Evolutionary conservation across 164 flowering plant species (phyloP).

Genomic region (Taxillus chinensis): DNA sequence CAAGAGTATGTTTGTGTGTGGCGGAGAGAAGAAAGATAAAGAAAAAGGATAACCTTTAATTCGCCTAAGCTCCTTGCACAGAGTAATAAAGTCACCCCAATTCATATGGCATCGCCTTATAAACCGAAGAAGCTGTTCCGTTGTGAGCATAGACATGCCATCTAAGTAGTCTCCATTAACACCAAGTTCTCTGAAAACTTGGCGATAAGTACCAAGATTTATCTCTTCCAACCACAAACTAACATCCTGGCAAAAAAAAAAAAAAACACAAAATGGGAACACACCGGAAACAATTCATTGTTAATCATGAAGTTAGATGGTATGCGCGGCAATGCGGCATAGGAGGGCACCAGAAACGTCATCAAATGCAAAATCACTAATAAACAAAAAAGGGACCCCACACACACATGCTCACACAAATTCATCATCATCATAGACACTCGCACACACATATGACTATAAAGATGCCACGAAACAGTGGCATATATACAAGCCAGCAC

Average conservation of each 20-base stretch:
- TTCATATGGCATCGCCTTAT: slow-evolving; percentile 96
- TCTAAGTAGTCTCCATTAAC: slow-evolving; percentile 94
- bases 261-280: neutral
- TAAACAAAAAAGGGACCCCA: too few relatives aligned
- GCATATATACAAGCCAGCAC: too few relatives aligned
- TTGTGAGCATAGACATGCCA: slow-evolving; percentile 92
- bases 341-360: too few relatives aligned
- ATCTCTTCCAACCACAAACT: slow-evolving; percentile 95
- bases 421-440: too few relatives aligned
- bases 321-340: too few relatives aligned
- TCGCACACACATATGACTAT: too few relatives aligned
- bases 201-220: slow-evolving; percentile 81
- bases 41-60: slow-evolving; percentile 55
- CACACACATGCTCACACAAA: too few relatives aligned
- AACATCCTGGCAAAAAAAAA: slow-evolving; percentile 54
- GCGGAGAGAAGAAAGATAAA: neutral
- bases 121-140: slow-evolving; percentile 92
- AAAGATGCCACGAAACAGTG: too few relatives aligned
- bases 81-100: slow-evolving; percentile 97
- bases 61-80: slow-evolving; percentile 96
- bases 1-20: too few relatives aligned
- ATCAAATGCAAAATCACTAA: too few relatives aligned
- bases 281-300: too few relatives aligned
- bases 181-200: slow-evolving; percentile 73
- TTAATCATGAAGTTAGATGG: too few relatives aligned